Base-by-base conservation (phyloP, 371 early-diverging fungal species). In the Rhizopus arrhizus region DNA sequence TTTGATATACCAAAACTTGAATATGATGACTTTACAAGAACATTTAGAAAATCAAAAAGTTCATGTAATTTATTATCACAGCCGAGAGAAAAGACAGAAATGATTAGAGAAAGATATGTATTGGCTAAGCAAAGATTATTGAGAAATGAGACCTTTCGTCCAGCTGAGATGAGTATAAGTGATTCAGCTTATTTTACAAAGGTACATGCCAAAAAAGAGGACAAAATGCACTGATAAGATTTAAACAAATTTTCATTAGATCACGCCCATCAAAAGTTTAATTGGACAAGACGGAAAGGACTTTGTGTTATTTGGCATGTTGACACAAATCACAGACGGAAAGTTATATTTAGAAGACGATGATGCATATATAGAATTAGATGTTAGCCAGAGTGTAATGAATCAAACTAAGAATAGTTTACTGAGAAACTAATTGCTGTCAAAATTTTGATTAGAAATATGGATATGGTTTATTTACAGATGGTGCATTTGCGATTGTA, bases 251-350 rank as follows among this genome's bases (percentile, higher is more conserved):
- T 8, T 40, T 22, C 29, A 41, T 11, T 63, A 93, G 86, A 76
- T 95, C 45, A 93, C 92, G 36, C 85, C 92, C 4, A 87, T 95
- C 38, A 91, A 90, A 65, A 83, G 91, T 2, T 72, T 96, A 50
- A 88, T 85, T 60, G 95, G 95, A 6, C 83, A 87, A 40, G 85
- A 86, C 51, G 84, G 84, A 15, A 86, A 87, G 52, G 60, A 70
- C 10, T 95, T 90, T 64, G 56, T 92, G 22, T 69, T 95, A 40
- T 90, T 94, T 73, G 96, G 96, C 2, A 94, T 96, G 95, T 70
- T 96, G 59, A 85, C 94, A 13, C 87, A 88, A 69, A 78, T 91
- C 50, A 85, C 89, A 51, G 92, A 91, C 57, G 94, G 94, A 11
- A 90, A 87, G 53, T 69, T 87, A 35, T 87, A 84, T 69, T 72